A percentile compares a stretch with the other conserved stretches of the same genome.
These are phyloP conservation scores for Pyrenochaeta sp. DNA, from an alignment of 2,329 filamentous ascomycete species.

Conservation along the genomic window DNA sequence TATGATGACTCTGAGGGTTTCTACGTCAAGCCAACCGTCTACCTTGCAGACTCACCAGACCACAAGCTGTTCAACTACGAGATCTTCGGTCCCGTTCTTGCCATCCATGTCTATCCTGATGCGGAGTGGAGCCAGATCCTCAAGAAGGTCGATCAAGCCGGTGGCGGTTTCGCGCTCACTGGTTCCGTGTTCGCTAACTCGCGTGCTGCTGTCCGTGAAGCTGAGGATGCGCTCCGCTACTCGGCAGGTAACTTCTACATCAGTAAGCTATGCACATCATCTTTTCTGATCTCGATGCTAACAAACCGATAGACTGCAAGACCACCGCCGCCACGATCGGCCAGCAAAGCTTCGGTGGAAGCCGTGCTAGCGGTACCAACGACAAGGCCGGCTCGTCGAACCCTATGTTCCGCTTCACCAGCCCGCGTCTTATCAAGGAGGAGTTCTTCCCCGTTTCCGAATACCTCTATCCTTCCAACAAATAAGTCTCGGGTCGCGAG, in stretches of 20 bases:
- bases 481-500: too few species aligned
- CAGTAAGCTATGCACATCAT: conserved; percentile 52
- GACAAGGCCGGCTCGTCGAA: conserved; percentile 63
- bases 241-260: conserved; percentile 83
- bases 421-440: conserved; percentile 62
- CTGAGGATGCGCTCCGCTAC: conserved; percentile 74
- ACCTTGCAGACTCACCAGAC: conserved; percentile 71
- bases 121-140: conserved; percentile 62
- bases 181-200: conserved; percentile 77
- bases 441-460: conserved; percentile 56
- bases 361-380: conserved; percentile 61
- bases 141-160: conserved; percentile 62
- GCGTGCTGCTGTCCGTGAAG: conserved; percentile 67
- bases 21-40: conserved; percentile 83
- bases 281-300: conserved; percentile 1
- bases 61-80: conserved; percentile 78
- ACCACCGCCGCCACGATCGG: conserved; percentile 51
- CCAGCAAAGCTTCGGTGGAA: conserved; percentile 59
- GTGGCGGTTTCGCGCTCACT: conserved; percentile 77
- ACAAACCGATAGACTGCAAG: conserved; percentile 30
- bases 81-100: conserved; percentile 80
- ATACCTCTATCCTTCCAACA: conserved; percentile 61
- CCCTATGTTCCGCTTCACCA: conserved; percentile 60
- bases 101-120: conserved; percentile 80
- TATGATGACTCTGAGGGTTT: conserved; percentile 80